Evolutionary conservation across 2,329 filamentous ascomycete species (phyloP).

Genomic region (Aspergillus aculeatus): DNA sequence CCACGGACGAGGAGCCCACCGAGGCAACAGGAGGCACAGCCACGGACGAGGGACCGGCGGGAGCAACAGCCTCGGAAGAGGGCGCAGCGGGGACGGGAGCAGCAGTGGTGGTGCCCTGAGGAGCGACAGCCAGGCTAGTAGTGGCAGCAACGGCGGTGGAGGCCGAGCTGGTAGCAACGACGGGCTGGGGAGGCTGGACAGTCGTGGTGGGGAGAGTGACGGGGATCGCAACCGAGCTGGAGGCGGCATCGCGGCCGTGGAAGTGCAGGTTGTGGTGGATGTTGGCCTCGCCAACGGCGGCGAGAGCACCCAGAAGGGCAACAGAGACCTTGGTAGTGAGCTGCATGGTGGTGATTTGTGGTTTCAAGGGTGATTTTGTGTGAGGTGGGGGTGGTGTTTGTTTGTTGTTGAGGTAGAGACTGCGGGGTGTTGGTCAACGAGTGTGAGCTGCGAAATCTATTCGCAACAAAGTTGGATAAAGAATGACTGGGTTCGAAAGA

Average conservation of each 20-base stretch:
- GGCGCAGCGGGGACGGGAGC: neutral
- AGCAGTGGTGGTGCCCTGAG: neutral
- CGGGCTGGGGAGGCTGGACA: neutral
- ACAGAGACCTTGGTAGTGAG: slow-evolving; percentile 37
- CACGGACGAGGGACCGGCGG: slow-evolving; percentile 1
- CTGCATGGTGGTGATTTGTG: slow-evolving; percentile 40
- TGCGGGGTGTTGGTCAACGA: slow-evolving; percentile 16
- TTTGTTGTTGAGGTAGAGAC: slow-evolving; percentile 9
- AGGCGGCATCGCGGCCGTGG: slow-evolving; percentile 17
- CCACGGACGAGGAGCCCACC: neutral
- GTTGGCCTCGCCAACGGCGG: slow-evolving; percentile 35
- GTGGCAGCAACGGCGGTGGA: neutral
- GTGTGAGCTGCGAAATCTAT: slow-evolving; percentile 37
- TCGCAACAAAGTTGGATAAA: slow-evolving; percentile 25
- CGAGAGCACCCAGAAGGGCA: slow-evolving; percentile 37
- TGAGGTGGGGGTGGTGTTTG: neutral
- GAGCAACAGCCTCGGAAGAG: neutral
- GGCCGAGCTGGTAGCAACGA: neutral
- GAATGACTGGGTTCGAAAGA: slow-evolving; percentile 18
- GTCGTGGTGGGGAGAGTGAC: neutral
- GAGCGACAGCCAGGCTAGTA: neutral
- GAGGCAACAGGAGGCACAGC: slow-evolving; percentile 3
- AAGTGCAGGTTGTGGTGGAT: slow-evolving; percentile 26
- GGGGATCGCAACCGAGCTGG: neutral
- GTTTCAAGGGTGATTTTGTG: slow-evolving; percentile 1